Percentiles rank a stretch among this genome's conserved stretches.
Conservation (phyloP, 108 stramenopile species). For the Pseudonitzschia delicatissima region DNA sequence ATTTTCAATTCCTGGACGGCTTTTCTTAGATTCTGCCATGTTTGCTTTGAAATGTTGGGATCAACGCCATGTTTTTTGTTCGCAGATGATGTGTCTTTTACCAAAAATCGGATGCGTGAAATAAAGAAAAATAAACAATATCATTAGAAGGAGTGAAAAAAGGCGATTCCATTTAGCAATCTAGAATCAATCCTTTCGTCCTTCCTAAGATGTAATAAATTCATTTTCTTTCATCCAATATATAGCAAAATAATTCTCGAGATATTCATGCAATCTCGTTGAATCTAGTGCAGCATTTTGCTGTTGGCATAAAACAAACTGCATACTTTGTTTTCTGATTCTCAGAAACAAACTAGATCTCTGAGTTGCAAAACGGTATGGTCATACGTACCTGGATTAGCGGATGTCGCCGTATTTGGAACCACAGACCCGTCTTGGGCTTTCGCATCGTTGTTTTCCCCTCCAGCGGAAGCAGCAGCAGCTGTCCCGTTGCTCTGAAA, state of each 20-base stretch:
- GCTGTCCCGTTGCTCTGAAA: not conserved
- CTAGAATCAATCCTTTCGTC: not conserved
- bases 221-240: not conserved
- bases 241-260: too few relatives aligned
- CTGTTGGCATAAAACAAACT: too few relatives aligned
- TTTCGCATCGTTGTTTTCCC: too few relatives aligned
- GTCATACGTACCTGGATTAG: too few relatives aligned
- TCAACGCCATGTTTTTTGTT: not conserved
- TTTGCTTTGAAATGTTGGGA: constrained; percentile 22
- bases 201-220: not conserved
- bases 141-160: not conserved
- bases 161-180: not conserved
- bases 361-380: too few relatives aligned
- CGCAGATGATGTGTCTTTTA: not conserved
- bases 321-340: too few relatives aligned
- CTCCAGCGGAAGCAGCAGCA: not conserved
- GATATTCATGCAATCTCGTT: too few relatives aligned
- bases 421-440: too few relatives aligned
- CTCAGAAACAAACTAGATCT: too few relatives aligned
- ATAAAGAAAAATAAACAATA: not conserved
- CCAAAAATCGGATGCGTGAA: not conserved
- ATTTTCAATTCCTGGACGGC: constrained; percentile 12
- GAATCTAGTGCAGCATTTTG: too few relatives aligned
- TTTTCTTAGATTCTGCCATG: constrained; percentile 24
- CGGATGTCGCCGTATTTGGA: too few relatives aligned